phyloP scores from a whole-genome alignment of 345 rosid species.

The Lumnitzera littorea region DNA sequence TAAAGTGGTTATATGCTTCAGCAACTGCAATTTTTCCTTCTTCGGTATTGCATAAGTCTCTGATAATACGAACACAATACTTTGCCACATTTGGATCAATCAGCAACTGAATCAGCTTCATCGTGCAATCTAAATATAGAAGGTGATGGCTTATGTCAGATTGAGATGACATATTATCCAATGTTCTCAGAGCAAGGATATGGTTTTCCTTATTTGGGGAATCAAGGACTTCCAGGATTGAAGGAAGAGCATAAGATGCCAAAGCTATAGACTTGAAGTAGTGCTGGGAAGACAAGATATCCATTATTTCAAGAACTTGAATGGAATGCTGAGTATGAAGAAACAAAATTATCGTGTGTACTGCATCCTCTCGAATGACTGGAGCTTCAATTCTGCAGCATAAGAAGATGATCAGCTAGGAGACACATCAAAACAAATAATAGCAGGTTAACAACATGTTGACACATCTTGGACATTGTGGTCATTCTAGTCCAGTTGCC shows the following conservation, averaged over 20 bases:
- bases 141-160: constrained; percentile 21
- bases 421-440: neutral
- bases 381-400: constrained; percentile 21
- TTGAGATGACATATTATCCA: constrained; percentile 22
- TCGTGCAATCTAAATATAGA: constrained; percentile 23
- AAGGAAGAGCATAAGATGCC: constrained; percentile 22
- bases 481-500: too few relatives aligned
- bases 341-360: constrained; percentile 16
- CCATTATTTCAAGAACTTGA: constrained; percentile 24
- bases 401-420: neutral
- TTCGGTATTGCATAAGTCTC: constrained; percentile 18
- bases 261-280: constrained; percentile 13
- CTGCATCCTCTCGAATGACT: constrained; percentile 18
- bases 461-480: too few relatives aligned
- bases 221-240: constrained; percentile 25
- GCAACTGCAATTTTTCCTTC: constrained; percentile 19
- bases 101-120: constrained; percentile 20
- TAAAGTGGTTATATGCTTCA: constrained; percentile 11
- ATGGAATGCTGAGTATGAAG: constrained; percentile 19
- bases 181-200: constrained; percentile 19
- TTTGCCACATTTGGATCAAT: constrained; percentile 19
- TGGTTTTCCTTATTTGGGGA: constrained; percentile 5
- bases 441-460: too few relatives aligned
- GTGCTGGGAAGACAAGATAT: constrained; percentile 16
- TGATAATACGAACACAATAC: constrained; percentile 19